Conservation (phyloP, 805 yeast species). For the Candida sanyiensis region DNA sequence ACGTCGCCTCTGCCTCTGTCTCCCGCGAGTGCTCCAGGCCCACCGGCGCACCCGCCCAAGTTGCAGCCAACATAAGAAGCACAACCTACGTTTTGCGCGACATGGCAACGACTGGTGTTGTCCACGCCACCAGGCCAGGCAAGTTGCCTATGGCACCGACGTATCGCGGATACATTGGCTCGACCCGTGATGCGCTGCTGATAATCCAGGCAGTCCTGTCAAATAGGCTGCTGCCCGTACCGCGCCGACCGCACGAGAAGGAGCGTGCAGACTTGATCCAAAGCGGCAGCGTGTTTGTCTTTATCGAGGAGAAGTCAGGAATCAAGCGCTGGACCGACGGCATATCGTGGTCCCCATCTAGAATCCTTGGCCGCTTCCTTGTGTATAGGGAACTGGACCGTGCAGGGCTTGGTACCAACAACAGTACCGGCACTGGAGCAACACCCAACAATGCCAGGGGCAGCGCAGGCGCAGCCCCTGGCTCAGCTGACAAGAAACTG, state of each 20-base stretch:
- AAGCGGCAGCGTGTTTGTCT: constrained; percentile 80
- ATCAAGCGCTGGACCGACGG: constrained; percentile 97
- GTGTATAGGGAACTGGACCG: constrained; percentile 69
- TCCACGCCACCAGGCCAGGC: constrained; percentile 1
- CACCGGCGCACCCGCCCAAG: too few relatives aligned
- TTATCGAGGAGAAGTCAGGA: constrained; percentile 74
- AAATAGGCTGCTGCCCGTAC: constrained; percentile 53
- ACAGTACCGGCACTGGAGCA: not conserved
- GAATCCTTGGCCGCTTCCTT: constrained; percentile 79
- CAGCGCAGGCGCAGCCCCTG: too few relatives aligned
- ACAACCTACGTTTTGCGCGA: too few relatives aligned
- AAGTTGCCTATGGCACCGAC: constrained; percentile 21
- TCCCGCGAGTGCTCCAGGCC: too few relatives aligned
- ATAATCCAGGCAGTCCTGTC: constrained; percentile 75
- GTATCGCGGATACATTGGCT: constrained; percentile 55
- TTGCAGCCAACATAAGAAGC: too few relatives aligned
- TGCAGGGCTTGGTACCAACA: constrained; percentile 37
- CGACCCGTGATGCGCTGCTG: constrained; percentile 77
- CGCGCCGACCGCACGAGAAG: constrained; percentile 76
- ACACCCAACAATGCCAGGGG: not conserved
- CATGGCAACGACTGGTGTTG: constrained; percentile 3
- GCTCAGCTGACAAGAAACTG: constrained; percentile 2
- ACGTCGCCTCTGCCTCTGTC: too few relatives aligned
- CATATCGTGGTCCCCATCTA: constrained; percentile 87
- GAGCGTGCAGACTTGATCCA: constrained; percentile 62